A percentile compares a stretch with the other conserved stretches of the same genome.
Conservation (phyloP, 768 basidiomycete species). For the Leucosporidium scottii region DNA sequence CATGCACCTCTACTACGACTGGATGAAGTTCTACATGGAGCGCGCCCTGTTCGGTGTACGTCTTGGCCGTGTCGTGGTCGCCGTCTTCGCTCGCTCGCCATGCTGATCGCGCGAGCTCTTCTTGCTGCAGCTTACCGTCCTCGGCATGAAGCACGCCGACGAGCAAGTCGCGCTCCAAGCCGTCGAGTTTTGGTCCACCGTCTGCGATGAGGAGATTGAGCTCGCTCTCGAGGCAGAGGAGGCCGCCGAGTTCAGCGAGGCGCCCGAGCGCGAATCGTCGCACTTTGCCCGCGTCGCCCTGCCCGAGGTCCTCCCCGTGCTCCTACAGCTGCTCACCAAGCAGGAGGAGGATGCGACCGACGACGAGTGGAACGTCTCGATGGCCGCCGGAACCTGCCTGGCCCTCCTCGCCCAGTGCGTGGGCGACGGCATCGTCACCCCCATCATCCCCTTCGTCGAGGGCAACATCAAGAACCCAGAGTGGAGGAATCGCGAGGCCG, state of each 20-base stretch:
- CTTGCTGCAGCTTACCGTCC: conserved; percentile 68
- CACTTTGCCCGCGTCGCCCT: conserved; percentile 91
- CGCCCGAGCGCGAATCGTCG: conserved; percentile 72
- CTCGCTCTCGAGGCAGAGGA: conserved; percentile 85
- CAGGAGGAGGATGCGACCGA: conserved; percentile 97
- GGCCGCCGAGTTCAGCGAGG: conserved; percentile 81
- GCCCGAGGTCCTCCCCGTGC: conserved; percentile 87
- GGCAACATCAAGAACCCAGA: conserved; percentile 83
- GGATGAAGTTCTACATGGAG: conserved; percentile 99
- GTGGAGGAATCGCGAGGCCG: conserved; percentile 94
- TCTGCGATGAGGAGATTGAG: conserved; percentile 95
- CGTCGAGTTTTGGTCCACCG: conserved; percentile 98
- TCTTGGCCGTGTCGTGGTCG: conserved; percentile 28
- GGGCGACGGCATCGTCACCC: conserved; percentile 78
- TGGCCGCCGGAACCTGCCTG: conserved; percentile 92
- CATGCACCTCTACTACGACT: conserved; percentile 97
- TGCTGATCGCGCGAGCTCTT: conserved; percentile 25
- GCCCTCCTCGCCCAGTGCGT: conserved; percentile 82
- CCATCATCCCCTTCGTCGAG: conserved; percentile 96
- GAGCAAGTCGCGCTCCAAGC: conserved; percentile 91
- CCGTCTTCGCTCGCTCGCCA: conserved; percentile 3
- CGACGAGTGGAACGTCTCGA: conserved; percentile 97
- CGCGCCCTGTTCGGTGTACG: conserved; percentile 91
- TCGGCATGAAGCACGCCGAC: conserved; percentile 92
- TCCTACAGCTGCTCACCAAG: conserved; percentile 75